Evolutionary conservation across 2,329 filamentous ascomycete species (phyloP).

Genomic region (Epichloe hybrida): DNA sequence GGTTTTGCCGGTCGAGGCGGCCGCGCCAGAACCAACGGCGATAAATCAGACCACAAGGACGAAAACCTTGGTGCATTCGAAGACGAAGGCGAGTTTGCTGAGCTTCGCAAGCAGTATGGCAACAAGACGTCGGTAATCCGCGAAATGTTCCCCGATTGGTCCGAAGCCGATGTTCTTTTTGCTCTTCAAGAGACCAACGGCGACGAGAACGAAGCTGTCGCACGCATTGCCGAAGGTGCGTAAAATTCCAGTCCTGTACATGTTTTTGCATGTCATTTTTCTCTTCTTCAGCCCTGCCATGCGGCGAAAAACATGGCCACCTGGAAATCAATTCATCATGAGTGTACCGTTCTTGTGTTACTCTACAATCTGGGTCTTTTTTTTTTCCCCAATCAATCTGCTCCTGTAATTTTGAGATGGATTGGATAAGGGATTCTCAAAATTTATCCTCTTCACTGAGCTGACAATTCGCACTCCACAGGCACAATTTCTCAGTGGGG

Average conservation of each 20-base stretch:
- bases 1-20: conserved; percentile 60
- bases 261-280: conserved; percentile 1
- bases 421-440: too few species aligned
- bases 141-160: conserved; percentile 93
- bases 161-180: conserved; percentile 85
- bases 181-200: conserved; percentile 80
- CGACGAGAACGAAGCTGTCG: conserved; percentile 60
- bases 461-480: conserved; percentile 21
- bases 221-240: conserved; percentile 67
- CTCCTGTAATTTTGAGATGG: too few species aligned
- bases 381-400: accelerated
- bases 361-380: too few species aligned
- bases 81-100: conserved; percentile 82
- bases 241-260: conserved; percentile 11
- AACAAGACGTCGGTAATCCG: conserved; percentile 68
- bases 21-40: conserved; percentile 58
- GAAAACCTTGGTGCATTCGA: conserved; percentile 46
- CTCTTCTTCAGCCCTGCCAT: neutral
- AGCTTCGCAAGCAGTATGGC: conserved; percentile 83
- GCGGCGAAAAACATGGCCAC: neutral
- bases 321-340: neutral
- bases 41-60: conserved; percentile 42
- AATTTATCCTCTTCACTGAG: neutral
- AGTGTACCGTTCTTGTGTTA: neutral
- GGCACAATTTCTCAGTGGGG: conserved; percentile 73